Base-by-base conservation (phyloP, 169 alveolate genomes). In the Babesia bigemina region DNA sequence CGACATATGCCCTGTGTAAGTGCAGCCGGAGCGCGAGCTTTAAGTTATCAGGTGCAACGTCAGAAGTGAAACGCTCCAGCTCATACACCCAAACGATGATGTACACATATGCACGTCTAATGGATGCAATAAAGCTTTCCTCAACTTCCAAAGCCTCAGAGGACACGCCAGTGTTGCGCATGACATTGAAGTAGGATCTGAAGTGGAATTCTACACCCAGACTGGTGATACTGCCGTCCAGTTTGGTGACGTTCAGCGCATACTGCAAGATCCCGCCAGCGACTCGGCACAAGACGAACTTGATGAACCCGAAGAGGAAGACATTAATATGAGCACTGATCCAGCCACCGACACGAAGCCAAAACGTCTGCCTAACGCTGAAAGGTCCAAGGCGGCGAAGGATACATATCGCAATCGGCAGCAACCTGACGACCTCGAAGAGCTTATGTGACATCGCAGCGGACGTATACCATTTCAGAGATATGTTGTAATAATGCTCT, bases 71-170 rank as follows among this genome's bases (percentile, higher is more conserved):
- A 60, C 33, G 21, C 47, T 65, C 10, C 75, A 74, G 21, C 76
- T 59, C 11, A 9, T 82, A 47, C 89, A 82, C 63, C 89, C 86
- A 24, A 82, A 82, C 28, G 89, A 82, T 13, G 58, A 11, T 9
- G 6, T 82, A 33, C 49, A 62, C 28, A 22, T 82, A 0, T 82
- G 89, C 59, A 71, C 89, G 24, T 63, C 36, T 24, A 45, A 14
- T 4, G 73, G 63, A 21, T 82, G 89, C 74, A 63, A 67, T 33
- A 39, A 45, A 26, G 85, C 75, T 19, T 82, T 82, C 58, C 55
- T 73, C 16, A 82, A 82, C 28, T 82, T 82, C 49, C 84, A 76
- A 10, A 82, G 89, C 63, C 82, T 82, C 44, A 63, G 45, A 60
- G 49, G 33, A 16, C 89, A 82, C 59, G 85, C 70, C 16, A 45